Base-by-base conservation (phyloP, 2,329 filamentous ascomycete species). In the Furcasterigmium furcatum region DNA sequence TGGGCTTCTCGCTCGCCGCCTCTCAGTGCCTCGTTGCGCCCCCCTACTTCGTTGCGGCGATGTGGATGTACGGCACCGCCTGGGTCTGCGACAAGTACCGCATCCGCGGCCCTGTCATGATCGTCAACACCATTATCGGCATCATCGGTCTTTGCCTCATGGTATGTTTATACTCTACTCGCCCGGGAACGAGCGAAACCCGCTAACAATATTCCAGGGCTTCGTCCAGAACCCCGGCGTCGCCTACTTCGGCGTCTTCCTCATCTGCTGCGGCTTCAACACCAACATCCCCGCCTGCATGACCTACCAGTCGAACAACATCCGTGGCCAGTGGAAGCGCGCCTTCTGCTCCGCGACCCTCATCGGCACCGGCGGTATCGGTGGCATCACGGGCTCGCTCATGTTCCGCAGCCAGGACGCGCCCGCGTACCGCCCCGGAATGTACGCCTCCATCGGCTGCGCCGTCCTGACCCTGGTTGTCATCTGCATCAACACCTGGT, bases 81-180 rank as follows among this genome's bases (percentile, higher is more conserved):
- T 87, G 73, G 55, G 58, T 84, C 4, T 84, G 84, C 0, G 87
- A 90, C 57, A 73, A 77, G 5, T 87, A 82, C 0, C 67, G 73
- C 10, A 70, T 77, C 48, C 74, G 87, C 25, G 86, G 85, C 0
- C 62, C 82, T 10, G 87, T 78, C 63, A 88, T 89, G 50, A 85
- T 89, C 16, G 52, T 54, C 4, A 70, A 80, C 14, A 79, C 81
- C 0, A 35, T 82, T 1, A 52, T 89, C 4, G 84, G 79, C 3
- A 81, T 88, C 5, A 57, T 68, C 0, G 87, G 86, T 0, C 89
- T 88, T 52, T 57, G 65, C 4, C 84, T 90, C 77, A 70, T 88
- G 1, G 38, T 40, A 4, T 5, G 38, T 40, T 24, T 13, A 29
- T 8, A 8, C 25, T 29, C n/a, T 13, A 2, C 27, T 24, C 20